Evolutionary conservation across 331 rosid genomes (phyloP).

Genomic region (Quercus lobata): DNA sequence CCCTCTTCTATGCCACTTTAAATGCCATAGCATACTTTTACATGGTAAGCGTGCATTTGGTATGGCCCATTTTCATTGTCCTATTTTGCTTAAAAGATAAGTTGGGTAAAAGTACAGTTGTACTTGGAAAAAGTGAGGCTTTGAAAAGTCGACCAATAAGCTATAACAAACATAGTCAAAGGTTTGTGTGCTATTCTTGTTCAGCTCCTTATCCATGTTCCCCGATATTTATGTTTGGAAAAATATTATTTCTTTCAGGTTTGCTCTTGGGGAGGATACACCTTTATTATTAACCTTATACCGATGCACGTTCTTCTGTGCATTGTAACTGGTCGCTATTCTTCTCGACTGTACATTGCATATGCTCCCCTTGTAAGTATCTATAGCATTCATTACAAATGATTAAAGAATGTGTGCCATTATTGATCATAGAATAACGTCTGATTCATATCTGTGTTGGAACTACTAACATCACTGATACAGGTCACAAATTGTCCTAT

Average conservation of each 20-base stretch:
- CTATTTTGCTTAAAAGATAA: no score
- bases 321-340: slow-evolving; percentile 91
- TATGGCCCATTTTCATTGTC: no score
- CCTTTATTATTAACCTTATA: slow-evolving; percentile 93
- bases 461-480: neutral
- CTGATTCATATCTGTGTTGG: neutral
- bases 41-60: slow-evolving; percentile 56
- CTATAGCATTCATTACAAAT: neutral
- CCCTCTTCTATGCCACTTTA: slow-evolving; percentile 92
- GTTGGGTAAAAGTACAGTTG: no score
- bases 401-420: neutral
- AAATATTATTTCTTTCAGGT: slow-evolving; percentile 49
- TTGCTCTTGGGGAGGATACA: slow-evolving; percentile 99
- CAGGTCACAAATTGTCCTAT: neutral
- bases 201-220: slow-evolving; percentile 16
- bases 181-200: slow-evolving; percentile 8
- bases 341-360: slow-evolving; percentile 91
- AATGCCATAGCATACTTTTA: slow-evolving; percentile 92
- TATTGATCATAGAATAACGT: neutral
- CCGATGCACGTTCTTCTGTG: slow-evolving; percentile 97
- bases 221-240: slow-evolving; percentile 15
- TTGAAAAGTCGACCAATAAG: no score
- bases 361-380: slow-evolving; percentile 92
- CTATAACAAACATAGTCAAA: no score
- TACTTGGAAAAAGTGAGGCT: no score